These are phyloP conservation scores for Biscogniauxia mediterranea DNA, from an alignment of 2,329 filamentous ascomycete genomes.

Conservation along the genomic window DNA sequence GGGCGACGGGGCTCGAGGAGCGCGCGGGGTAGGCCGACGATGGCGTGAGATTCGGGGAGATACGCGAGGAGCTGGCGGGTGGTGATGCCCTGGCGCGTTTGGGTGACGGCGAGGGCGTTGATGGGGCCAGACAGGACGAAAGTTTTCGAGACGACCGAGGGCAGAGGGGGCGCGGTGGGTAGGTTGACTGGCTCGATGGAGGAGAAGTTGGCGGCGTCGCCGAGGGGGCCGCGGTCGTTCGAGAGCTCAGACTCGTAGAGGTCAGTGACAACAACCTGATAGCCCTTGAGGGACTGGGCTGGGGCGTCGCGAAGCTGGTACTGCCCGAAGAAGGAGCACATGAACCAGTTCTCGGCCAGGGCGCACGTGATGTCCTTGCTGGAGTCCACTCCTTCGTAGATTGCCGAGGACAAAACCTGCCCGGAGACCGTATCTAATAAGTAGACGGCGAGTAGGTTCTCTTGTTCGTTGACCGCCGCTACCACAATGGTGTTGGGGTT, in stretches of 20 bases:
- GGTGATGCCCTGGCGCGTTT: slow-evolving; percentile 89
- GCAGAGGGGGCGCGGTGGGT: slow-evolving; percentile 57
- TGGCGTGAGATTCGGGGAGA: slow-evolving; percentile 67
- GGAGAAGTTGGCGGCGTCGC: slow-evolving; percentile 69
- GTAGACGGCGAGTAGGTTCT: slow-evolving; percentile 66
- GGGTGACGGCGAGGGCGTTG: slow-evolving; percentile 75
- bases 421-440: slow-evolving; percentile 86
- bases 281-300: slow-evolving; percentile 68
- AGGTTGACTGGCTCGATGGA: slow-evolving; percentile 65
- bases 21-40: slow-evolving; percentile 76
- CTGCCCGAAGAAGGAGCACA: slow-evolving; percentile 73
- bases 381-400: slow-evolving; percentile 71
- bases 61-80: slow-evolving; percentile 78
- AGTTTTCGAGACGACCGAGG: slow-evolving; percentile 75
- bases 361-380: slow-evolving; percentile 71
- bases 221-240: slow-evolving; percentile 82
- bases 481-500: slow-evolving; percentile 83
- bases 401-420: slow-evolving; percentile 68
- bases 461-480: slow-evolving; percentile 61
- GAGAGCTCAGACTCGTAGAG: slow-evolving; percentile 82
- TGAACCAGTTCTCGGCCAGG: slow-evolving; percentile 93
- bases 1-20: slow-evolving; percentile 84
- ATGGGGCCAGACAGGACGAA: slow-evolving; percentile 81
- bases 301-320: slow-evolving; percentile 56
- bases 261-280: slow-evolving; percentile 82